These are phyloP conservation scores for Umbelopsis sp. DNA, from an alignment of 371 early-diverging fungal genomes.

Conservation along the genomic window DNA sequence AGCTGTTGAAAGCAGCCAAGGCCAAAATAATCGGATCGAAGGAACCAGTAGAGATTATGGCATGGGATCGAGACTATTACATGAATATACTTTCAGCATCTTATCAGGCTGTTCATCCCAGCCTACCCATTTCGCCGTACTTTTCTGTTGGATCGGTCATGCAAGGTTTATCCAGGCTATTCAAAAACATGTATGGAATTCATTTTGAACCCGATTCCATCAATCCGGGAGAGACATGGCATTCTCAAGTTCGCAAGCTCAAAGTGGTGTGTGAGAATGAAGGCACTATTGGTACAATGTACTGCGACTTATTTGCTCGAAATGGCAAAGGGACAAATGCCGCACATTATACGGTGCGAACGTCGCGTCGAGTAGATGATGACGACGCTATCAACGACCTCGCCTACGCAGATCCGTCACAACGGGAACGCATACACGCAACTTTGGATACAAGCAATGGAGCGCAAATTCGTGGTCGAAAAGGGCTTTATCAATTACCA, in stretches of 20 bases:
- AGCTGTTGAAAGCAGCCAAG: conserved; percentile 48
- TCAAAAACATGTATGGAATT: conserved; percentile 85
- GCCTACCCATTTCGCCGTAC: conserved; percentile 49
- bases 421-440: conserved; percentile 24
- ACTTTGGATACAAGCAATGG: conserved; percentile 27
- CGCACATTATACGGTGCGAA: conserved; percentile 95
- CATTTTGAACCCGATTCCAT: conserved; percentile 70
- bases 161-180: conserved; percentile 82
- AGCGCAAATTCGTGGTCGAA: conserved; percentile 43
- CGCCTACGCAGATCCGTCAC: conserved; percentile 44
- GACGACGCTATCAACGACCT: conserved; percentile 64
- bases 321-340: conserved; percentile 80
- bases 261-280: conserved; percentile 86
- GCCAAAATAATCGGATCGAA: conserved; percentile 28
- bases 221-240: conserved; percentile 83
- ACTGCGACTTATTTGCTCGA: conserved; percentile 88
- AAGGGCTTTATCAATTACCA: conserved; percentile 70
- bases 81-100: conserved; percentile 49
- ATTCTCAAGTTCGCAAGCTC: conserved; percentile 84
- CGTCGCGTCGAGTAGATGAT: conserved; percentile 86
- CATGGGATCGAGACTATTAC: conserved; percentile 88
- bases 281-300: conserved; percentile 86
- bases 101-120: conserved; percentile 25
- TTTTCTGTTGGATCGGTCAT: conserved; percentile 89
- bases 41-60: conserved; percentile 47